These are phyloP conservation scores for Hypericum androsaemum DNA, from an alignment of 345 rosid genomes.

Conservation along the genomic window DNA sequence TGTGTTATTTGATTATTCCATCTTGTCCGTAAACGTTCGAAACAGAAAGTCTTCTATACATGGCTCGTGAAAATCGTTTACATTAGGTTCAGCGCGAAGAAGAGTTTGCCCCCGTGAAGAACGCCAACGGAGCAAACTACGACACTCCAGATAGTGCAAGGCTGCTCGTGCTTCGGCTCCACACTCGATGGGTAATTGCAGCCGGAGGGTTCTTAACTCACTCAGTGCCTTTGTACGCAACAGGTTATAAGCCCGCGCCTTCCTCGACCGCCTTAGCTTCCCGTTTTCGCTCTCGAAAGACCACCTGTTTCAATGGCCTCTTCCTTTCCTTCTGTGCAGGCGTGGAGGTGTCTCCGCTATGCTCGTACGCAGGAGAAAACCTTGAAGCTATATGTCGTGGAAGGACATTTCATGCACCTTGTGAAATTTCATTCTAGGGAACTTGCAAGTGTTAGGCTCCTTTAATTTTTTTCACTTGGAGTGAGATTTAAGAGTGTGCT, in stretches of 20 bases:
- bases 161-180: conserved; percentile 73
- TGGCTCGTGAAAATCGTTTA: not conserved
- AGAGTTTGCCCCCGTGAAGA: conserved; percentile 95
- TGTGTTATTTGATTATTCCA: not conserved
- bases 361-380: conserved; percentile 89
- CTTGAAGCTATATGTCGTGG: conserved; percentile 96
- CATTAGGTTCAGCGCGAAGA: conserved; percentile 79
- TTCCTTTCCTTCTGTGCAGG: conserved; percentile 28
- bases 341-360: conserved; percentile 92
- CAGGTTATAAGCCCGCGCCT: conserved; percentile 37
- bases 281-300: no score
- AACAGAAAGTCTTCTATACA: not conserved
- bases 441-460: conserved; percentile 6
- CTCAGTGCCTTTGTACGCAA: conserved; percentile 90
- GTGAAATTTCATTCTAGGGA: conserved; percentile 78
- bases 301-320: no score
- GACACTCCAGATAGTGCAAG: conserved; percentile 98
- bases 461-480: no score
- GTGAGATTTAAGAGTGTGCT: no score
- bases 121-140: conserved; percentile 77
- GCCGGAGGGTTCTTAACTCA: conserved; percentile 98
- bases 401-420: conserved; percentile 95
- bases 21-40: not conserved
- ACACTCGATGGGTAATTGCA: conserved; percentile 87
- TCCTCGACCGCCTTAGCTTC: no score